These are phyloP conservation scores for Vinca major DNA, from an alignment of 305 asterid genomes.

Conservation along the genomic window DNA sequence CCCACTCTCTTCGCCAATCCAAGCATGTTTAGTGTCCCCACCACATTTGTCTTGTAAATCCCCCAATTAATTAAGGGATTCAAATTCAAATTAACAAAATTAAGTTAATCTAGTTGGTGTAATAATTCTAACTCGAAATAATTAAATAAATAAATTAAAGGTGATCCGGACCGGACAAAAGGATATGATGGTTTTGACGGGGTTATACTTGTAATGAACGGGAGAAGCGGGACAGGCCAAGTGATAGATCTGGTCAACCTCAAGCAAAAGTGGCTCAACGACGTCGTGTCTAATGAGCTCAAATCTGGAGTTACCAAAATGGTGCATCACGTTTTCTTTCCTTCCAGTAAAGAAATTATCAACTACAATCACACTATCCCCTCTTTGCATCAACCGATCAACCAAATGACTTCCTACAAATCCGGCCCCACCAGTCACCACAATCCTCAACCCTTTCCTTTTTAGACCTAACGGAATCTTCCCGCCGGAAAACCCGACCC, in stretches of 20 bases:
- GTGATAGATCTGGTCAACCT: constrained; percentile 98
- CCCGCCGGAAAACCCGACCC: constrained; percentile 53
- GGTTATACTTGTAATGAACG: constrained; percentile 91
- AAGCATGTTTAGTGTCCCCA: constrained; percentile 40
- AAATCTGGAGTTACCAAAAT: constrained; percentile 71
- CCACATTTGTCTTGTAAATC: constrained; percentile 32
- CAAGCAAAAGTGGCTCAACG: constrained; percentile 78
- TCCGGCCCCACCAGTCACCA: constrained; percentile 96
- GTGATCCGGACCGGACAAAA: constrained; percentile 14
- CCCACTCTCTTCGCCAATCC: constrained; percentile 52
- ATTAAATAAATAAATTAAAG: too few species aligned
- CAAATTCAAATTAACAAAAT: too few species aligned
- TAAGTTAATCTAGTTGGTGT: too few species aligned
- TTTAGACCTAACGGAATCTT: constrained; percentile 72
- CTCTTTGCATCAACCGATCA: constrained; percentile 71
- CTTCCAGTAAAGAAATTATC: constrained; percentile 92
- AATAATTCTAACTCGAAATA: not conserved
- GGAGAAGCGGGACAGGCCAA: constrained; percentile 99
- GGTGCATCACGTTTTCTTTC: constrained; percentile 84
- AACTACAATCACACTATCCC: constrained; percentile 90
- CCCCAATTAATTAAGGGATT: constrained; percentile 12
- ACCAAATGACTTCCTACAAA: constrained; percentile 95
- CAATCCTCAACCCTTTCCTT: constrained; percentile 66
- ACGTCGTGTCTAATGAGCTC: constrained; percentile 95
- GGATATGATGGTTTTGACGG: constrained; percentile 96